Evolutionary conservation across 2,329 filamentous ascomycete species (phyloP).

Genomic region (Ophiosphaerella narmari): DNA sequence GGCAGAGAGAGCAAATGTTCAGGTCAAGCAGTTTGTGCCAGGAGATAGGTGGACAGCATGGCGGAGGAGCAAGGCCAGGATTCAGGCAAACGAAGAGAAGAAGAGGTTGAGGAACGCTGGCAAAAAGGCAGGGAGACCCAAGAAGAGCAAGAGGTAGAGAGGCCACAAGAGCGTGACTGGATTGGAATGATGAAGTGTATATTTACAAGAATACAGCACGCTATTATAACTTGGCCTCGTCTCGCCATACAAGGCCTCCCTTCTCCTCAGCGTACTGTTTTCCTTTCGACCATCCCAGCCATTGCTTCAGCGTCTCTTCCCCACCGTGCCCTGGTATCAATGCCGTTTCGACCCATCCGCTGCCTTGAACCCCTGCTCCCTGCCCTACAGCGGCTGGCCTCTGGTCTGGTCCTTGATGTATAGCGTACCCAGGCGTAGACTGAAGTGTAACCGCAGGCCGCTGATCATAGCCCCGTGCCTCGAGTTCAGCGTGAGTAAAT

Average conservation of each 20-base stretch:
- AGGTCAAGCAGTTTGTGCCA: conserved; percentile 60
- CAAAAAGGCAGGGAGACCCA: conserved; percentile 39
- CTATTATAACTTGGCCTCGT: conserved; percentile 37
- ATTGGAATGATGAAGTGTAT: too few species aligned
- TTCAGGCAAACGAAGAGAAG: conserved; percentile 58
- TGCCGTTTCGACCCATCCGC: conserved; percentile 66
- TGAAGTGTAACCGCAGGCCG: conserved; percentile 71
- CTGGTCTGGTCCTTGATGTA: conserved; percentile 55
- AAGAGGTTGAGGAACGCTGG: conserved; percentile 57
- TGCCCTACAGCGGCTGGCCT: conserved; percentile 59
- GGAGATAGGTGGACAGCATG: conserved; percentile 68
- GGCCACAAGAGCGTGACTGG: too few species aligned
- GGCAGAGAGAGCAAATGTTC: conserved; percentile 63
- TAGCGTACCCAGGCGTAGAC: conserved; percentile 69
- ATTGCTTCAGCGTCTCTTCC: conserved; percentile 68
- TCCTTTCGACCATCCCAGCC: conserved; percentile 79
- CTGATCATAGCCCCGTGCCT: conserved; percentile 68
- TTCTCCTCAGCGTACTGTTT: conserved; percentile 67
- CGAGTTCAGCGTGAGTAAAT: conserved; percentile 73
- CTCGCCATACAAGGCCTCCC: conserved; percentile 50
- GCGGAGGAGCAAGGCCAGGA: conserved; percentile 62
- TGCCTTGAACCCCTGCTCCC: conserved; percentile 66
- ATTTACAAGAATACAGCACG: neutral
- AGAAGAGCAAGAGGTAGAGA: conserved; percentile 13
- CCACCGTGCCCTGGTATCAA: conserved; percentile 73